These are phyloP conservation scores for sweet orange (Citrus sinensis) DNA, from an alignment of 345 rosid genomes.

Conservation along the genomic window DNA sequence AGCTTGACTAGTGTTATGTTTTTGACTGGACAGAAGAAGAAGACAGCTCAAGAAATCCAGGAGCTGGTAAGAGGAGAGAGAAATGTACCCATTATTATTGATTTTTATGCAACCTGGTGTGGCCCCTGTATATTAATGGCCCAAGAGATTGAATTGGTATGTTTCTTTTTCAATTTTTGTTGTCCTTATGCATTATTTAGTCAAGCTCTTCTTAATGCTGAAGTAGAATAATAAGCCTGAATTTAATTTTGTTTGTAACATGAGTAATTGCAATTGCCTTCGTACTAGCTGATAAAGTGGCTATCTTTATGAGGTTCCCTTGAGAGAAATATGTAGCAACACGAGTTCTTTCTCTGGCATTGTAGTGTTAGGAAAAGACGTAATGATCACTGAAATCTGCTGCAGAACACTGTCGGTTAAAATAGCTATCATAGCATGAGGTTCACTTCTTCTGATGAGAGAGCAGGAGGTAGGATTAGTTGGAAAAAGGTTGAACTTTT, in stretches of 20 bases:
- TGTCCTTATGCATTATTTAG: not conserved
- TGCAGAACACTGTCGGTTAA: not conserved
- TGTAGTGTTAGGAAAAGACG: not conserved
- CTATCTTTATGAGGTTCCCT: not conserved
- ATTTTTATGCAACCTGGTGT: slow-evolving; percentile 97
- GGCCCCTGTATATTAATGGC: slow-evolving; percentile 97
- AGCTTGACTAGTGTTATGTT: not conserved
- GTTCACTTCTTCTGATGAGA: not conserved
- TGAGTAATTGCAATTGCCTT: no score
- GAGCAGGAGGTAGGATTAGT: not conserved
- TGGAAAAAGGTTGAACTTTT: not conserved
- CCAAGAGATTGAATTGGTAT: slow-evolving; percentile 91
- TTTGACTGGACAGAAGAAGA: slow-evolving; percentile 49
- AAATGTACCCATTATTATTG: slow-evolving; percentile 69
- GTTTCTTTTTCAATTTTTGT: not conserved
- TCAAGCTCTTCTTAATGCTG: not conserved
- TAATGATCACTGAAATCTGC: not conserved
- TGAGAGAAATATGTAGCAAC: not conserved
- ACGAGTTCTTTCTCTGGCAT: not conserved
- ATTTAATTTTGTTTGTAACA: no score
- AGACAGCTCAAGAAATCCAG: slow-evolving; percentile 75
- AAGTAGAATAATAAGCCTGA: not conserved
- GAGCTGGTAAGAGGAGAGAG: slow-evolving; percentile 82
- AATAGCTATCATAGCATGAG: not conserved
- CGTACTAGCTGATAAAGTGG: not conserved